These are phyloP conservation scores for Mallotus repandus DNA, from an alignment of 441 rosid genomes.

Conservation along the genomic window DNA sequence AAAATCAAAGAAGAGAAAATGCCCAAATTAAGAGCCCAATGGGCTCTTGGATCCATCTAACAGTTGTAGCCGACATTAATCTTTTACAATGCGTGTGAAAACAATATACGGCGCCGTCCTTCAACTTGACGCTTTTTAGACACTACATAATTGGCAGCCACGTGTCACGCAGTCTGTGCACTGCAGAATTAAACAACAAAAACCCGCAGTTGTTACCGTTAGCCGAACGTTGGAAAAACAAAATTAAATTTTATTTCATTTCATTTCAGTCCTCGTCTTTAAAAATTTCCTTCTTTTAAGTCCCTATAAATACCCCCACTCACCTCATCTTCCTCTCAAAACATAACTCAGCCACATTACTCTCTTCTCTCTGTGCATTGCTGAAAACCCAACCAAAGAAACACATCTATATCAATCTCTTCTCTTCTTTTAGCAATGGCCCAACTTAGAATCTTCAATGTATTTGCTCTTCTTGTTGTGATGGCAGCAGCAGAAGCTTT, in stretches of 20 bases:
- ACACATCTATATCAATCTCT: background rate
- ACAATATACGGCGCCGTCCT: slow-evolving; percentile 11
- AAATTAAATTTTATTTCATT: too few species aligned
- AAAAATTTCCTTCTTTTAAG: background rate
- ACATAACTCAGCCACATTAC: background rate
- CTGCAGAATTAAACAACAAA: background rate
- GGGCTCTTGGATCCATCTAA: background rate
- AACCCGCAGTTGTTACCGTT: slow-evolving; percentile 6
- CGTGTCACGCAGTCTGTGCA: background rate
- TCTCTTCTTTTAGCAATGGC: slow-evolving; percentile 1
- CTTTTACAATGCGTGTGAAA: background rate
- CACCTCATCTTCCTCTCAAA: background rate
- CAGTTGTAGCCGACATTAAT: too few species aligned
- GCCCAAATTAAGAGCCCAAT: background rate
- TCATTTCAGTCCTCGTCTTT: slow-evolving; percentile 2
- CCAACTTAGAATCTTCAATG: slow-evolving; percentile 13
- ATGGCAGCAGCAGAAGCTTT: background rate
- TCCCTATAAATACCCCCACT: slow-evolving; percentile 10
- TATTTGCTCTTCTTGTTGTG: background rate
- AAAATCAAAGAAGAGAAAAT: background rate
- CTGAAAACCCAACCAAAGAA: background rate
- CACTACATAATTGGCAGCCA: background rate
- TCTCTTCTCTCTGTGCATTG: background rate
- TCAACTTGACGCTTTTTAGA: background rate
- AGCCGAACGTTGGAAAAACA: slow-evolving; percentile 1